A percentile compares a stretch with the other conserved stretches of the same genome.
Evolutionary conservation across 495 filamentous ascomycete genomes (phyloP).

Genomic region (Penicillium nucicola): DNA sequence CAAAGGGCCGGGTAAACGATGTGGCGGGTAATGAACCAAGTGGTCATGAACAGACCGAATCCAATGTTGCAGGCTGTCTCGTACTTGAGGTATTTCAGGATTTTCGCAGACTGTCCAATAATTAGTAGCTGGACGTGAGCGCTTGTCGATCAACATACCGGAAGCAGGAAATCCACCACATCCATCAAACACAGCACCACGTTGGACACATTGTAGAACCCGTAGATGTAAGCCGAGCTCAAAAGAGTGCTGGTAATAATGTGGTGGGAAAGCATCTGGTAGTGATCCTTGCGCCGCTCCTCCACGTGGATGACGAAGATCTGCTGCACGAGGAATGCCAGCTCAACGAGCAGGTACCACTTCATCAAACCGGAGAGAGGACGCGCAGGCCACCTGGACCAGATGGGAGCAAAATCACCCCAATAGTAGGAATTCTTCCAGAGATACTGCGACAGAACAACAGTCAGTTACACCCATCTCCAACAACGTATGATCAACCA

Average conservation of each 20-base stretch:
- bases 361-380: slow-evolving; percentile 73
- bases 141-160: slow-evolving; percentile 23
- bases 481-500: neutral
- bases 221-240: slow-evolving; percentile 75
- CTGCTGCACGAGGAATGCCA: slow-evolving; percentile 92
- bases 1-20: slow-evolving; percentile 72
- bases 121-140: slow-evolving; percentile 3
- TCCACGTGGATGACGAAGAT: slow-evolving; percentile 93
- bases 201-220: slow-evolving; percentile 81
- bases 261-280: slow-evolving; percentile 95
- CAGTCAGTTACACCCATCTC: slow-evolving; percentile 1
- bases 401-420: slow-evolving; percentile 73
- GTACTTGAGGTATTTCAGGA: slow-evolving; percentile 83
- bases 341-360: slow-evolving; percentile 87
- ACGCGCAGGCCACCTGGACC: slow-evolving; percentile 77
- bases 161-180: slow-evolving; percentile 81
- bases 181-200: slow-evolving; percentile 93
- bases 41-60: slow-evolving; percentile 83
- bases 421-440: slow-evolving; percentile 75
- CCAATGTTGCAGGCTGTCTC: slow-evolving; percentile 72
- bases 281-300: slow-evolving; percentile 87
- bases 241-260: slow-evolving; percentile 82
- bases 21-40: slow-evolving; percentile 84
- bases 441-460: slow-evolving; percentile 59
- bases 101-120: slow-evolving; percentile 72